phyloP scores from a whole-genome alignment of 2,329 filamentous ascomycete species.

The Cephalotrichum gorgonifer region DNA sequence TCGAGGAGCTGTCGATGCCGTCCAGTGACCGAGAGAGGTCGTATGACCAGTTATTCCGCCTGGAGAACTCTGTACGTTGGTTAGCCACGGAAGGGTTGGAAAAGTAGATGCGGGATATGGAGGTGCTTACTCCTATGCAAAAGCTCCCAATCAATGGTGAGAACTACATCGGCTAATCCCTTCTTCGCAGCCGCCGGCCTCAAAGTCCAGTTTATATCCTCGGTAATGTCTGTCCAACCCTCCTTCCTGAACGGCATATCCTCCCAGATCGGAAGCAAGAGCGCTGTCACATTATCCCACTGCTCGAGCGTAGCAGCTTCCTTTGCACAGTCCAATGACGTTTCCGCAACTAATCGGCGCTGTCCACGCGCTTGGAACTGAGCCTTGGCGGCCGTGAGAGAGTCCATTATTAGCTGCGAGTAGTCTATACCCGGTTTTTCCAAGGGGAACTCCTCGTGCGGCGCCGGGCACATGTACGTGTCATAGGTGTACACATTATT shows the following conservation, averaged over 20 bases:
- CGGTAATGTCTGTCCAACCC: slow-evolving; percentile 48
- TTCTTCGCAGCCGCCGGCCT: slow-evolving; percentile 43
- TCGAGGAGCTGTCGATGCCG: slow-evolving; percentile 30
- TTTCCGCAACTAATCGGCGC: slow-evolving; percentile 40
- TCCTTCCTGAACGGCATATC: slow-evolving; percentile 44
- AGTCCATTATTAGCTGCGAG: slow-evolving; percentile 41
- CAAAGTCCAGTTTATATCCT: slow-evolving; percentile 52
- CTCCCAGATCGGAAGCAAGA: slow-evolving; percentile 48
- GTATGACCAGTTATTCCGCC: slow-evolving; percentile 48
- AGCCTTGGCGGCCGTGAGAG: slow-evolving; percentile 35
- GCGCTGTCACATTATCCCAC: slow-evolving; percentile 43
- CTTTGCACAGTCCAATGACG: slow-evolving; percentile 45
- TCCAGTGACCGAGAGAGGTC: slow-evolving; percentile 48
- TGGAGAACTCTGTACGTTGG: slow-evolving; percentile 37
- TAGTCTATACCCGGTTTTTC: slow-evolving; percentile 42
- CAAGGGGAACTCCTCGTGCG: slow-evolving; percentile 48
- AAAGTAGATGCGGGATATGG: background rate
- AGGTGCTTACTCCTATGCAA: slow-evolving; percentile 43
- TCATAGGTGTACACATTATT: slow-evolving; percentile 50
- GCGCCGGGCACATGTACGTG: slow-evolving; percentile 56
- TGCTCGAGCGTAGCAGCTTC: slow-evolving; percentile 39
- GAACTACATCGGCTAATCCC: slow-evolving; percentile 42
- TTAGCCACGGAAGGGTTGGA: slow-evolving; percentile 8
- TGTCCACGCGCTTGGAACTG: slow-evolving; percentile 48
- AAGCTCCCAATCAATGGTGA: slow-evolving; percentile 57